Percentiles rank a stretch among this genome's conserved stretches.
Conservation (phyloP, 176 grass and related monocot species). For the Calamus simplicifolius region DNA sequence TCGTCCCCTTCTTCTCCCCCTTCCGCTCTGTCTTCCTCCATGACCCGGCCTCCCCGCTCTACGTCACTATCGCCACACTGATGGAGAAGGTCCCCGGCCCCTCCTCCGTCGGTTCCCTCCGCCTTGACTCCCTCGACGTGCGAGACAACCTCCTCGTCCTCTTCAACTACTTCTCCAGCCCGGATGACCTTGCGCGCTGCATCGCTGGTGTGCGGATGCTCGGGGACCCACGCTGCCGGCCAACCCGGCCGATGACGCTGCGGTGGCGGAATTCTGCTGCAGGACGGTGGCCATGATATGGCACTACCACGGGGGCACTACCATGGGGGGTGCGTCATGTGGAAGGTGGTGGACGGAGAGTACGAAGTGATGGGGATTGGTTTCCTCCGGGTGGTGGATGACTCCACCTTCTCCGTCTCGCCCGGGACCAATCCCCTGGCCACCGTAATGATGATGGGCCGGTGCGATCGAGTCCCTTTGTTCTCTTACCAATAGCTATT, state of each 20-base stretch:
- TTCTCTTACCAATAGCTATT: too few relatives aligned
- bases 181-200: conserved; percentile 44
- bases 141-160: conserved; percentile 41
- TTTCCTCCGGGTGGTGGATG: conserved; percentile 67
- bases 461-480: conserved; percentile 31
- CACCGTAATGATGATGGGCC: conserved; percentile 92
- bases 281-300: conserved; percentile 60
- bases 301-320: too few relatives aligned
- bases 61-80: conserved; percentile 51
- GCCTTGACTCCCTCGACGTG: conserved; percentile 51
- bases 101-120: conserved; percentile 48
- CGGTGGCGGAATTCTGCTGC: conserved; percentile 49
- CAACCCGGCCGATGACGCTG: conserved; percentile 35
- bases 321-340: conserved; percentile 61
- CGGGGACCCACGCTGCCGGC: conserved; percentile 29
- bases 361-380: conserved; percentile 42
- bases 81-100: conserved; percentile 81
- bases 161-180: conserved; percentile 76
- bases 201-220: conserved; percentile 48
- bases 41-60: conserved; percentile 33
- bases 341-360: conserved; percentile 71
- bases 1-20: conserved; percentile 41
- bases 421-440: conserved; percentile 91
- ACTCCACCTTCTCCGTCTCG: conserved; percentile 52
- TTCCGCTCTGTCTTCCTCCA: conserved; percentile 25